These are phyloP conservation scores for Neonectria faginata DNA, from an alignment of 2,329 filamentous ascomycete genomes.

Conservation along the genomic window DNA sequence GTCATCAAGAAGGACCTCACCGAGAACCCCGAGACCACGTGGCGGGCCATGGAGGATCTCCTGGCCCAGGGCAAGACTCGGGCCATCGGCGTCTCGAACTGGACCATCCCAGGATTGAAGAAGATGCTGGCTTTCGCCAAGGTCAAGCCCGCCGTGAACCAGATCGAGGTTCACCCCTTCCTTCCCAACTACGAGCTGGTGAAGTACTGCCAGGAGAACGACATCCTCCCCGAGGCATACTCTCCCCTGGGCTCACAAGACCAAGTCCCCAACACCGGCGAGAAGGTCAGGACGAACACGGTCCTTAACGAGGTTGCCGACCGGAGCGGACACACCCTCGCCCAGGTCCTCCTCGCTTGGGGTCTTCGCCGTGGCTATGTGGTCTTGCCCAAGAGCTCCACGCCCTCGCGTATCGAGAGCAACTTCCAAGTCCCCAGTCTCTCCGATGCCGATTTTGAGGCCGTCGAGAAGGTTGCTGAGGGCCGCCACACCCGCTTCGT, in stretches of 20 bases:
- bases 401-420: constrained; percentile 68
- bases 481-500: constrained; percentile 78
- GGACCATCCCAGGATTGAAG: constrained; percentile 56
- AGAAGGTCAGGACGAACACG: constrained; percentile 50
- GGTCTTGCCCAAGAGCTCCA: constrained; percentile 78
- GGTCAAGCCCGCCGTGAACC: constrained; percentile 62
- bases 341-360: constrained; percentile 67
- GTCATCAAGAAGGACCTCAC: constrained; percentile 60
- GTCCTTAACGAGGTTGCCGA: constrained; percentile 64
- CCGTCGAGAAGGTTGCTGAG: constrained; percentile 53
- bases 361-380: constrained; percentile 74
- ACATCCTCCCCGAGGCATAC: constrained; percentile 65
- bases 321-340: constrained; percentile 62
- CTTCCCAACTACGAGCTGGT: constrained; percentile 62
- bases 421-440: constrained; percentile 43
- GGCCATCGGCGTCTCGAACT: constrained; percentile 66
- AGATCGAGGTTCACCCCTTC: constrained; percentile 62
- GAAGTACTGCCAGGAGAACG: constrained; percentile 63
- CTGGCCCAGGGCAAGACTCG: constrained; percentile 53
- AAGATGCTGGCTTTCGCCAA: constrained; percentile 50
- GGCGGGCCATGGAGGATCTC: constrained; percentile 67
- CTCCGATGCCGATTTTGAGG: constrained; percentile 68
- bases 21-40: constrained; percentile 57
- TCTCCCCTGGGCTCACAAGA: constrained; percentile 72
- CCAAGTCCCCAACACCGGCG: constrained; percentile 44